phyloP scores from a whole-genome alignment of 208 protist genomes.

The Acanthamoeba lenticulata region DNA sequence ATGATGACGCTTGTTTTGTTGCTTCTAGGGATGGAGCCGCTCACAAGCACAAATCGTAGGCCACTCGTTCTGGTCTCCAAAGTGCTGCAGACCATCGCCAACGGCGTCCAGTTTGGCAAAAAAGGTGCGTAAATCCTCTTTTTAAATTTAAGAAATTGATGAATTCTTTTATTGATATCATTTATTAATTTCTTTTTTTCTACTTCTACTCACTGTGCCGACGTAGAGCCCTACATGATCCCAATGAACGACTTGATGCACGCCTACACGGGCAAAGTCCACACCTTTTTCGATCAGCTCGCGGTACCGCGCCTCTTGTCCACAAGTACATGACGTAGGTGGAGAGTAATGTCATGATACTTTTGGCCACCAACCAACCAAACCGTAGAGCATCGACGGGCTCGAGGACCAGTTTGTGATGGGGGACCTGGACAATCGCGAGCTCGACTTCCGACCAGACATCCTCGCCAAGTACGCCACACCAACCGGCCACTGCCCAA shows the following conservation, averaged over 20 bases:
- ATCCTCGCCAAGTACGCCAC: background rate
- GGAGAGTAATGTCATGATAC: background rate
- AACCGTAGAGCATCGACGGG: background rate
- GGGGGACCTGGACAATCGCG: background rate
- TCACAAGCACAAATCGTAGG: background rate
- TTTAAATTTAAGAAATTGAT: too few relatives aligned
- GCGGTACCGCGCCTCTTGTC: background rate
- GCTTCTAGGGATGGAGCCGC: background rate
- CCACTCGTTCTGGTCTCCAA: constrained; percentile 30
- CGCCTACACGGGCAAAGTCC: background rate
- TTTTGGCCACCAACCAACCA: background rate
- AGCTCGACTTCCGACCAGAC: background rate
- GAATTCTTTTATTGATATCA: too few relatives aligned
- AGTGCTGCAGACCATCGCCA: constrained; percentile 46
- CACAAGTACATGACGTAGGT: background rate
- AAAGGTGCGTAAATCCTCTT: constrained; percentile 18
- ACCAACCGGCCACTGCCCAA: background rate
- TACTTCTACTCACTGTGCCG: background rate
- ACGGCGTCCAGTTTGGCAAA: constrained; percentile 53
- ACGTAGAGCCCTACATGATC: constrained; percentile 53
- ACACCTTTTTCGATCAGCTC: background rate
- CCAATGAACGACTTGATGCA: constrained; percentile 48
- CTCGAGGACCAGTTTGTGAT: constrained; percentile 13
- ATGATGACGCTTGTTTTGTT: too few relatives aligned
- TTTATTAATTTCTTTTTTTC: too few relatives aligned